Evolutionary conservation across 148 eudicot species (phyloP).

Genomic region (Rhododendron mucronatum): DNA sequence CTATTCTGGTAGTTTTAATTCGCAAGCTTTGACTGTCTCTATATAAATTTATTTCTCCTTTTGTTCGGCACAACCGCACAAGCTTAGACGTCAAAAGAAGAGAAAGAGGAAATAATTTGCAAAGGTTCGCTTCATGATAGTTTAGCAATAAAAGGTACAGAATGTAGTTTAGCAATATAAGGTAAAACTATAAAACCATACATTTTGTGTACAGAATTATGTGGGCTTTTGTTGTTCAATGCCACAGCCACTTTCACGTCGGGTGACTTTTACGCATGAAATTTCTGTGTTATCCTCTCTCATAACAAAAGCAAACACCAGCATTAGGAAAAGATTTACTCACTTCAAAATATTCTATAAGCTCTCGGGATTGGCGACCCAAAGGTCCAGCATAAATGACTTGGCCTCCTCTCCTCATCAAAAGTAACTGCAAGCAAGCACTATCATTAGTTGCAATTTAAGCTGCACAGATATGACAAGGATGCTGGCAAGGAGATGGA

Average conservation of each 20-base stretch:
- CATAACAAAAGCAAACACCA: not conserved
- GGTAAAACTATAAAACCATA: not conserved
- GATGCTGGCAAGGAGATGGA: no score
- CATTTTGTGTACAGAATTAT: not conserved
- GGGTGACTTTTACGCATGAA: not conserved
- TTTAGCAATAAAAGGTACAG: not conserved
- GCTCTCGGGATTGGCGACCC: conserved; percentile 51
- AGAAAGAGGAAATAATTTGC: not conserved
- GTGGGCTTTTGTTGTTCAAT: not conserved
- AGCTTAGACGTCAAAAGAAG: not conserved
- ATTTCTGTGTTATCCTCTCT: not conserved
- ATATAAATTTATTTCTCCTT: not conserved
- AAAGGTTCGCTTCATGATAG: not conserved
- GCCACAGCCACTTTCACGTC: not conserved
- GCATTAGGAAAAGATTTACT: conserved; percentile 12
- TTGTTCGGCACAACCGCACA: not conserved
- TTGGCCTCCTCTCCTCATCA: conserved; percentile 77
- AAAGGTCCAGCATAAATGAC: conserved; percentile 64
- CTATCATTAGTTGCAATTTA: not conserved
- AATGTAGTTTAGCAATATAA: not conserved
- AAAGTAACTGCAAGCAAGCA: conserved; percentile 40
- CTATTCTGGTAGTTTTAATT: not conserved
- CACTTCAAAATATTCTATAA: conserved; percentile 72
- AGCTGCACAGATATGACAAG: no score
- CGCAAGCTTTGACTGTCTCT: not conserved